Percentiles rank a stretch among this genome's conserved stretches.
Evolutionary conservation across 345 rosid genomes (phyloP).

Genomic region (Aquilaria malaccensis): DNA sequence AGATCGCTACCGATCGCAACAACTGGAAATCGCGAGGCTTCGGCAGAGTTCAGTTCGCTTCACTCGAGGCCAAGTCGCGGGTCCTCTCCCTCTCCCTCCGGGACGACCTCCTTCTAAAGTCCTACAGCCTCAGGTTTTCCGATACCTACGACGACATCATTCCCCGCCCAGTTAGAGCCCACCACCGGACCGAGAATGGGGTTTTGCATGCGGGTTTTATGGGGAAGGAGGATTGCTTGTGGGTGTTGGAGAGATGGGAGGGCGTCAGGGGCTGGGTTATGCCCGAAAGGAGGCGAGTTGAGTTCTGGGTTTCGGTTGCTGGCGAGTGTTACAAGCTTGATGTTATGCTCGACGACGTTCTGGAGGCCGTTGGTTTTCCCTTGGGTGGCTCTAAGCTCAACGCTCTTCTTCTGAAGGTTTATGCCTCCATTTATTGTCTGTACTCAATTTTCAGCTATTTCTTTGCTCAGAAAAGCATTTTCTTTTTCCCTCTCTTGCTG

Average conservation of each 20-base stretch:
- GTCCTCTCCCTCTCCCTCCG: slow-evolving; percentile 38
- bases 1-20: slow-evolving; percentile 50
- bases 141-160: slow-evolving; percentile 64
- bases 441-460: too few species aligned
- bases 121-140: slow-evolving; percentile 43
- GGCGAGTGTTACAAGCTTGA: slow-evolving; percentile 57
- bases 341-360: slow-evolving; percentile 58
- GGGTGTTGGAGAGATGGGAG: slow-evolving; percentile 56
- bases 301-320: slow-evolving; percentile 56
- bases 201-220: slow-evolving; percentile 54
- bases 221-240: slow-evolving; percentile 25
- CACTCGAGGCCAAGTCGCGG: slow-evolving; percentile 37
- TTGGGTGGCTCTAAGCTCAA: slow-evolving; percentile 29
- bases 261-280: slow-evolving; percentile 77
- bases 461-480: too few species aligned
- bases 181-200: slow-evolving; percentile 34
- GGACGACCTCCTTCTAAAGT: slow-evolving; percentile 42
- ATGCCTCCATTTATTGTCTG: background rate
- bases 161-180: slow-evolving; percentile 43
- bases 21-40: slow-evolving; percentile 81
- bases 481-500: too few species aligned
- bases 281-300: slow-evolving; percentile 62
- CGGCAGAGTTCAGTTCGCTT: slow-evolving; percentile 73
- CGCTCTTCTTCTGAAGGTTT: slow-evolving; percentile 63
- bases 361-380: slow-evolving; percentile 54